phyloP scores from a whole-genome alignment of 2,329 filamentous ascomycete genomes.

The Pseudogymnoascus sp. region DNA sequence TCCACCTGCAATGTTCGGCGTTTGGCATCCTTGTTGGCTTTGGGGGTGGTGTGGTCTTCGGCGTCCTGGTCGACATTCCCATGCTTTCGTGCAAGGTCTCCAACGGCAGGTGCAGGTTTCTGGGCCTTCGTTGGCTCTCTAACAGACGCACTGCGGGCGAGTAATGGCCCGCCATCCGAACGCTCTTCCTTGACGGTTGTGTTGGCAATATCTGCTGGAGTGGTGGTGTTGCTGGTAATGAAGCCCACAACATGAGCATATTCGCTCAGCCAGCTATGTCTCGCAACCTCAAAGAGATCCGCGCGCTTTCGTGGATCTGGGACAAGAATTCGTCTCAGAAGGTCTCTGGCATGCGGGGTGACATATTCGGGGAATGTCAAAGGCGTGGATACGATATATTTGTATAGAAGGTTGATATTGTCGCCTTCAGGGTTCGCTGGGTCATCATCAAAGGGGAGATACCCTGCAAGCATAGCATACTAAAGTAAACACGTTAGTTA shows the following conservation, averaged over 20 bases:
- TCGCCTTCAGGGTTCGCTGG: slow-evolving; percentile 97
- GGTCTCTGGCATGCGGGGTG: slow-evolving; percentile 87
- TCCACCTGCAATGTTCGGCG: slow-evolving; percentile 93
- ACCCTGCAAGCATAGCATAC: slow-evolving; percentile 98
- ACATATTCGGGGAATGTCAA: slow-evolving; percentile 98
- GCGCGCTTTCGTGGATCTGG: slow-evolving; percentile 91
- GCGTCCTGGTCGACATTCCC: slow-evolving; percentile 63
- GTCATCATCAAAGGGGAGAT: slow-evolving; percentile 95
- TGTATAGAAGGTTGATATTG: slow-evolving; percentile 98
- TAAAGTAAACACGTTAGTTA: slow-evolving; percentile 33
- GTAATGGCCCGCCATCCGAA: slow-evolving; percentile 46
- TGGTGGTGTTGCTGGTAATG: slow-evolving; percentile 92
- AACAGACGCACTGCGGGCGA: slow-evolving; percentile 86
- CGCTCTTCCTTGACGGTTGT: slow-evolving; percentile 53
- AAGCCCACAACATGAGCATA: slow-evolving; percentile 95
- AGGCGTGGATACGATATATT: slow-evolving; percentile 96
- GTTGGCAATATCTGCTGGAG: slow-evolving; percentile 74
- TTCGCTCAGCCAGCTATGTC: slow-evolving; percentile 96
- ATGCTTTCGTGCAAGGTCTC: slow-evolving; percentile 63
- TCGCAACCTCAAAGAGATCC: slow-evolving; percentile 91
- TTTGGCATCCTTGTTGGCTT: slow-evolving; percentile 71
- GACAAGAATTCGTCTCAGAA: slow-evolving; percentile 86
- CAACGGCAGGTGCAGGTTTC: slow-evolving; percentile 44
- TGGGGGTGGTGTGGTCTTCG: slow-evolving; percentile 51
- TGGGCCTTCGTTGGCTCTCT: slow-evolving; percentile 70